A percentile compares a stretch with the other conserved stretches of the same genome.
Evolutionary conservation across 2,329 filamentous ascomycete genomes (phyloP).

Genomic region (Fusarium austroafricanum): DNA sequence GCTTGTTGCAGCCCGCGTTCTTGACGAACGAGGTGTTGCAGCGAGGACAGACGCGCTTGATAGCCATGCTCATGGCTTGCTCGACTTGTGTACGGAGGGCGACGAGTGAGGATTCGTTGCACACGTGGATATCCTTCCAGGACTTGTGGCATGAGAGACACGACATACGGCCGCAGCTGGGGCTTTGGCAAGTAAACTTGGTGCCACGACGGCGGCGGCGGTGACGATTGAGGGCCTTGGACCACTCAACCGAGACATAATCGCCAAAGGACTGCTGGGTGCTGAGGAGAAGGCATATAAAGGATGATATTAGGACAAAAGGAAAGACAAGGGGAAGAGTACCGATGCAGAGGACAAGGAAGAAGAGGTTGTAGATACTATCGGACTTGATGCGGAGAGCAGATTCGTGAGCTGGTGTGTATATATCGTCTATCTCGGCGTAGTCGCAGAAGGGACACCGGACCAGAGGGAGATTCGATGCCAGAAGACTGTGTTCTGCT

Average conservation of each 20-base stretch:
- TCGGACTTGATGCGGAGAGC: conserved; percentile 68
- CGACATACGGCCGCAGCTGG: conserved; percentile 74
- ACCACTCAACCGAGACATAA: conserved; percentile 61
- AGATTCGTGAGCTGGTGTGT: conserved; percentile 67
- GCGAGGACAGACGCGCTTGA: conserved; percentile 93
- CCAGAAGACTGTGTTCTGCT: conserved; percentile 78
- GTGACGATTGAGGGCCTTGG: conserved; percentile 72
- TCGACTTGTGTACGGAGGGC: conserved; percentile 91
- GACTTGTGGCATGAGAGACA: conserved; percentile 85
- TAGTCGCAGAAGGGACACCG: conserved; percentile 93
- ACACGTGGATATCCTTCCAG: conserved; percentile 91
- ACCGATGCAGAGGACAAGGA: conserved; percentile 65
- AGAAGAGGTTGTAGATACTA: conserved; percentile 59
- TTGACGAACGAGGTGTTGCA: conserved; percentile 96
- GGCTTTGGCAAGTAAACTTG: conserved; percentile 80
- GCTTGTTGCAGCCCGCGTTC: conserved; percentile 93
- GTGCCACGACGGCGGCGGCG: conserved; percentile 77
- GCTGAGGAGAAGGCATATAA: conserved; percentile 58
- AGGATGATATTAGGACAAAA: conserved; percentile 60
- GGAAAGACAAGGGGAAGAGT: conserved; percentile 68
- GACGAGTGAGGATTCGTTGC: conserved; percentile 84
- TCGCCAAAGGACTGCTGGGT: conserved; percentile 57
- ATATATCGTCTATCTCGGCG: conserved; percentile 85
- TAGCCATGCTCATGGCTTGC: conserved; percentile 89
- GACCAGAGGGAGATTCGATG: conserved; percentile 79